Evolutionary conservation across 2,329 filamentous ascomycete species (phyloP).

Genomic region (Penicillium sp.): DNA sequence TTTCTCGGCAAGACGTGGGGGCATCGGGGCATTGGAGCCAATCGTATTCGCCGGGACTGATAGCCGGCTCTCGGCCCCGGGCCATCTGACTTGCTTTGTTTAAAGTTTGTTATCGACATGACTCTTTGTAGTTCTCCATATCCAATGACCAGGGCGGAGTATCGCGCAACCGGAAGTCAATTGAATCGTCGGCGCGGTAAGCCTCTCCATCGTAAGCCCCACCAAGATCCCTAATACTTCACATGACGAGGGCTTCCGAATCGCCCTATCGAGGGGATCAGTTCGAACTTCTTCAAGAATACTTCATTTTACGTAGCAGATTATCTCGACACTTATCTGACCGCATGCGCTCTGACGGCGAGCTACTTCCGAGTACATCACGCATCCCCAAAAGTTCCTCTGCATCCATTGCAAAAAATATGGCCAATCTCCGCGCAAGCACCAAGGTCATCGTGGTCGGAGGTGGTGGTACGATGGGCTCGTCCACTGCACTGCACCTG

Average conservation of each 20-base stretch:
- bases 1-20: not conserved
- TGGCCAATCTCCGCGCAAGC: conserved; percentile 7
- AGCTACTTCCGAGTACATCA: not conserved
- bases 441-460: conserved; percentile 34
- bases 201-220: not conserved
- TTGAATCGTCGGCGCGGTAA: not conserved
- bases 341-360: not conserved
- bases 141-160: not conserved
- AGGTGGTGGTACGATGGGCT: conserved; percentile 52
- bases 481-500: conserved; percentile 52
- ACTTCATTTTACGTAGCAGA: not conserved
- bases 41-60: not conserved
- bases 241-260: not conserved
- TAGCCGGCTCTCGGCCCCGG: not conserved
- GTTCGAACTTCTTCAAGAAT: not conserved
- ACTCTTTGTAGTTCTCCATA: not conserved
- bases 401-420: not conserved
- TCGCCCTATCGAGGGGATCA: not conserved
- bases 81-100: not conserved
- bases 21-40: not conserved
- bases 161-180: not conserved
- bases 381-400: not conserved
- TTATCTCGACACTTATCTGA: not conserved
- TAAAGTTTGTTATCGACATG: not conserved
- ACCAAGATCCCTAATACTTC: not conserved